A percentile compares a stretch with the other conserved stretches of the same genome.
phyloP scores from a whole-genome alignment of 1,284 basidiomycete species.

The Tylopilus orsonianus region DNA sequence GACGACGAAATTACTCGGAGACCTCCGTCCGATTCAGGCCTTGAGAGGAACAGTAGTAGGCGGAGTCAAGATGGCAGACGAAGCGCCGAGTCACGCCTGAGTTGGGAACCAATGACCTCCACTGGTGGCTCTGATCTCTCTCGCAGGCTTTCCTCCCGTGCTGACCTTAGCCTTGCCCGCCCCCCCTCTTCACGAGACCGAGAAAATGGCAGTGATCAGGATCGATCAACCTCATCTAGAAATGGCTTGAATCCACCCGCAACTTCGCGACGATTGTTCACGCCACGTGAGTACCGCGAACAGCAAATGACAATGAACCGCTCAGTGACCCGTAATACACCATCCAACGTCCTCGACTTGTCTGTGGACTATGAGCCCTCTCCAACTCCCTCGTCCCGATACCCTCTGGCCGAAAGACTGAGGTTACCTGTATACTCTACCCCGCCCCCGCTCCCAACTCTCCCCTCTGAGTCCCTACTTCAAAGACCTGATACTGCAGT shows the following conservation, averaged over 20 bases:
- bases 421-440: conserved; percentile 47
- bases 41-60: conserved; percentile 40
- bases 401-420: conserved; percentile 36
- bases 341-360: conserved; percentile 38
- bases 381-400: conserved; percentile 57
- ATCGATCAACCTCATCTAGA: conserved; percentile 36
- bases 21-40: conserved; percentile 37
- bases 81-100: conserved; percentile 55
- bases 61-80: conserved; percentile 52
- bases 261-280: conserved; percentile 49
- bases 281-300: conserved; percentile 51
- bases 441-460: conserved; percentile 56
- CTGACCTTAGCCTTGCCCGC: conserved; percentile 34
- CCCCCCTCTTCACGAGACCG: conserved; percentile 31
- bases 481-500: conserved; percentile 31
- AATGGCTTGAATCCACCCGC: conserved; percentile 24
- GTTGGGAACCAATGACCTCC: conserved; percentile 49
- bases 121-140: conserved; percentile 26
- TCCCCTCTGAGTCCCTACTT: conserved; percentile 56
- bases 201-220: conserved; percentile 30
- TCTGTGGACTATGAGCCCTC: conserved; percentile 61
- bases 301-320: conserved; percentile 29
- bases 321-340: conserved; percentile 29
- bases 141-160: conserved; percentile 31
- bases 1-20: conserved; percentile 42